Conservation (phyloP, 192 early-diverging fungal genomes). For the Pecoramyces ruminantium region DNA sequence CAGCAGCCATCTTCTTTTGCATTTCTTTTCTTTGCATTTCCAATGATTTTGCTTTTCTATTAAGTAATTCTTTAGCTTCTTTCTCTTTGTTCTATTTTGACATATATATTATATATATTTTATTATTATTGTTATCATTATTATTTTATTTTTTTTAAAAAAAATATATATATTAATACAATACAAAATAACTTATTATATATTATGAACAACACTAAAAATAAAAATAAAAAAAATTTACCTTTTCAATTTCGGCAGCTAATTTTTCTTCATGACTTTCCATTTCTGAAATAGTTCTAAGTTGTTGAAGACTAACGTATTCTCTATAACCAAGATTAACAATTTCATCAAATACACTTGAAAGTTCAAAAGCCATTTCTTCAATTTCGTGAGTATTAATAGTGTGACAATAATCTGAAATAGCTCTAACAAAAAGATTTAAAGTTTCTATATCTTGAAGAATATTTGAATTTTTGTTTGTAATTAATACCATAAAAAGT, state of each 20-base stretch:
- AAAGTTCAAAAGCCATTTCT: slow-evolving; percentile 70
- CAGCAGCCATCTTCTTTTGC: slow-evolving; percentile 2
- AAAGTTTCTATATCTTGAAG: slow-evolving; percentile 95
- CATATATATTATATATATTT: not conserved
- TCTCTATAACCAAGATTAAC: slow-evolving; percentile 74
- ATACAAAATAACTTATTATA: too few species aligned
- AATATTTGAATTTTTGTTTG: slow-evolving; percentile 88
- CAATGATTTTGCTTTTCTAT: slow-evolving; percentile 74
- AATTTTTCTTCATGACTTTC: slow-evolving; percentile 96
- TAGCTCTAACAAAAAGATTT: slow-evolving; percentile 81
- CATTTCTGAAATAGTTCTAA: slow-evolving; percentile 91
- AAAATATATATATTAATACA: too few species aligned
- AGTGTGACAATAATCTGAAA: slow-evolving; percentile 74
- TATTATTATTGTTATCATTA: too few species aligned
- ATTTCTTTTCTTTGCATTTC: slow-evolving; percentile 78
- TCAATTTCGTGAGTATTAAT: slow-evolving; percentile 75
- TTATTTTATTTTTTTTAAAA: too few species aligned
- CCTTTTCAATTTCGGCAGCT: slow-evolving; percentile 83
- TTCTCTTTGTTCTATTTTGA: slow-evolving; percentile 66
- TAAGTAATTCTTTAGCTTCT: slow-evolving; percentile 93
- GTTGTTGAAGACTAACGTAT: slow-evolving; percentile 74
- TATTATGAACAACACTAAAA: too few species aligned
- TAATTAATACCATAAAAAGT: slow-evolving; percentile 89
- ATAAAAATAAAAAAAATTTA: too few species aligned
- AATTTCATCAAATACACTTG: slow-evolving; percentile 91